These are phyloP conservation scores for Melampsora larici-populina DNA, from an alignment of 1,284 basidiomycete genomes.

Conservation along the genomic window DNA sequence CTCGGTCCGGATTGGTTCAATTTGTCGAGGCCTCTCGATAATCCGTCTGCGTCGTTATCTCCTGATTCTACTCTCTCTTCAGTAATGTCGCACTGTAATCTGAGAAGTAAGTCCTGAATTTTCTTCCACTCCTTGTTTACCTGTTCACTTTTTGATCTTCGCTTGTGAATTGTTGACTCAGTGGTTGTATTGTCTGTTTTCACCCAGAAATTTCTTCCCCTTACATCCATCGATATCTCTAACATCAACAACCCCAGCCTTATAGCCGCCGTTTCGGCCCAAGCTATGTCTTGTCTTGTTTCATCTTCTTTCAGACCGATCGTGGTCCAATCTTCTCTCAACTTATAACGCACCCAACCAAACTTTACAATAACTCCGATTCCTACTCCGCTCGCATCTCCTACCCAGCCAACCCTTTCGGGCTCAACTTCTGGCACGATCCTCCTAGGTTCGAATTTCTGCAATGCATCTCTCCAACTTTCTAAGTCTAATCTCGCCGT, in stretches of 20 bases:
- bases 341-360: not conserved
- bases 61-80: no score
- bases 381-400: no score
- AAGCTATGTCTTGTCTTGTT: not conserved
- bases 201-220: not conserved
- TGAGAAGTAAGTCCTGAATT: not conserved
- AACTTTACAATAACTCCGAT: not conserved
- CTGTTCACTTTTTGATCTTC: not conserved
- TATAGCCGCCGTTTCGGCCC: constrained; percentile 3
- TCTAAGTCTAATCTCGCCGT: not conserved
- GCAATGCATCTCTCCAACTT: not conserved
- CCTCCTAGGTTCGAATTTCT: not conserved
- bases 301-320: no score
- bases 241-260: constrained; percentile 5
- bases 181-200: constrained; percentile 9
- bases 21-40: no score
- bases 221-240: not conserved
- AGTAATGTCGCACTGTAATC: no score
- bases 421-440: not conserved
- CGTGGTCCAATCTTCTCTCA: not conserved
- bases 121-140: constrained; percentile 18
- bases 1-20: no score
- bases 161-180: not conserved
- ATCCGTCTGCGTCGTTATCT: no score
- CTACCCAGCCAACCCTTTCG: not conserved